Evolutionary conservation across 1,139 yeast species (phyloP).

Genomic region (Pneumocystis murina): DNA sequence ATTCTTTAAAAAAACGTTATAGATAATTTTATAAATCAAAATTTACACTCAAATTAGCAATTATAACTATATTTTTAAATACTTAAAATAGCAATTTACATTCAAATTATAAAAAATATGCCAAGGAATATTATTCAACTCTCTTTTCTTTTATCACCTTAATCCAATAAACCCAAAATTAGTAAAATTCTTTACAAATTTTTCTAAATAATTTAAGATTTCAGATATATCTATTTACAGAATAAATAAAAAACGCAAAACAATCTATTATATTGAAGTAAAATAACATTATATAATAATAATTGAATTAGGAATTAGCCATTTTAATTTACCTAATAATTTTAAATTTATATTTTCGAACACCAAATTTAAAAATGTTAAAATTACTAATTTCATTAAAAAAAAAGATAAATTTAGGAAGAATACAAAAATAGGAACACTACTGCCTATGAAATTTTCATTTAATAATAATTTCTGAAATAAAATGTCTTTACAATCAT

Average conservation of each 20-base stretch:
- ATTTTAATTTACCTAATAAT: neutral
- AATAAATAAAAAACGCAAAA: too few species aligned
- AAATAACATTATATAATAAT: too few species aligned
- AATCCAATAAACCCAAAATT: neutral
- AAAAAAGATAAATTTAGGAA: neutral
- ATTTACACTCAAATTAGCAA: too few species aligned
- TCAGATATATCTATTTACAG: neutral
- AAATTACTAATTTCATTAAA: neutral
- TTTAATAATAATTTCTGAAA: neutral
- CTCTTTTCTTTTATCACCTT: neutral
- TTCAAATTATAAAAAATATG: neutral
- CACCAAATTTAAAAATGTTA: neutral
- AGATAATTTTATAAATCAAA: too few species aligned
- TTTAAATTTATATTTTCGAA: neutral
- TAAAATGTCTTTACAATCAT: conserved; percentile 7
- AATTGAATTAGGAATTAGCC: neutral
- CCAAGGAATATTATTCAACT: neutral
- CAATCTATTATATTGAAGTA: neutral
- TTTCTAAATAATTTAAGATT: neutral
- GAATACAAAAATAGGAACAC: neutral
- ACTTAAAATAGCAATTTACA: neutral
- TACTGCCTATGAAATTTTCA: neutral
- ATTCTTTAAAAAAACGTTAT: too few species aligned
- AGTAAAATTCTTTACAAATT: neutral
- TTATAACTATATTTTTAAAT: too few species aligned